These are phyloP conservation scores for Citeromyces nyonsensis DNA, from an alignment of 805 yeast species.

Conservation along the genomic window DNA sequence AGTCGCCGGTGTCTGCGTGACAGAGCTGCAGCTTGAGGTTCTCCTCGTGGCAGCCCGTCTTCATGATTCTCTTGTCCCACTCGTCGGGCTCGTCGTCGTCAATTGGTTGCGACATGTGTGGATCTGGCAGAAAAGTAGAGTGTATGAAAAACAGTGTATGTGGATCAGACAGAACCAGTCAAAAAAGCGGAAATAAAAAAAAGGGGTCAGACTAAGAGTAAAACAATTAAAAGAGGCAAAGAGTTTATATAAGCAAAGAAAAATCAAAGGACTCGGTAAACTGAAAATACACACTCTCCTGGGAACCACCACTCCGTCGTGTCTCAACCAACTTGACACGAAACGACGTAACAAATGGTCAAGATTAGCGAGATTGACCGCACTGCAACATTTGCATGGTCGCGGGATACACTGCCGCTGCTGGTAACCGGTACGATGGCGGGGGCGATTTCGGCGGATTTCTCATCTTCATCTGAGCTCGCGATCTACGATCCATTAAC, in stretches of 20 bases:
- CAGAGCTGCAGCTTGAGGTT: conserved; percentile 59
- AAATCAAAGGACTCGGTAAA: too few species aligned
- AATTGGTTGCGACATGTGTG: neutral
- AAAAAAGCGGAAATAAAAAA: too few species aligned
- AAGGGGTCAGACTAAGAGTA: too few species aligned
- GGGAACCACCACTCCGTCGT: too few species aligned
- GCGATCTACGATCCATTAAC: conserved; percentile 62
- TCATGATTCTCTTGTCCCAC: conserved; percentile 58
- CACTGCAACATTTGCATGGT: conserved; percentile 96
- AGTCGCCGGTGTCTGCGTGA: conserved; percentile 69
- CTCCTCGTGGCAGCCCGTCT: conserved; percentile 69
- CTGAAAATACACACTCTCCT: too few species aligned
- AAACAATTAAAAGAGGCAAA: too few species aligned
- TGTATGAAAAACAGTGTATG: neutral
- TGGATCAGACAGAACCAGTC: too few species aligned
- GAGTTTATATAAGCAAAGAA: too few species aligned
- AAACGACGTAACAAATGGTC: conserved; percentile 30
- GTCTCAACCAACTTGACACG: neutral
- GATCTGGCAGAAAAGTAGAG: neutral
- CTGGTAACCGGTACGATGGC: conserved; percentile 91
- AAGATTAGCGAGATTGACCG: conserved; percentile 71
- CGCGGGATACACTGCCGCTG: conserved; percentile 56
- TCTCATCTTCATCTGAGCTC: conserved; percentile 62
- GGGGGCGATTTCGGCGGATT: conserved; percentile 84
- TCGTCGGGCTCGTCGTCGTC: conserved; percentile 56